Base-by-base conservation (phyloP, 805 yeast species). In the Torulaspora franciscae region DNA sequence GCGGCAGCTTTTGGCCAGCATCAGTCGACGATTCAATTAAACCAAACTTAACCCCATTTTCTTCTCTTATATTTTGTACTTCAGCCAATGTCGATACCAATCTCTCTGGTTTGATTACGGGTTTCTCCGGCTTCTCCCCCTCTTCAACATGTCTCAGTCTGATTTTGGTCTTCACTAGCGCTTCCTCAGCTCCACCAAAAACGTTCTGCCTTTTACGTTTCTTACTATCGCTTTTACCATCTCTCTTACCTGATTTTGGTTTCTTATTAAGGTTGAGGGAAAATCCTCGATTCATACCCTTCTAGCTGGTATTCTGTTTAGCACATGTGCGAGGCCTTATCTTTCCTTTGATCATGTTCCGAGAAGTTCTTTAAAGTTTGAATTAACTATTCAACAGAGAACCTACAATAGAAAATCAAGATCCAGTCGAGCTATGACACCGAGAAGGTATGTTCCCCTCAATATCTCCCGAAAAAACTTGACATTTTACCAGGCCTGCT, bases 101-200 rank as follows among this genome's bases (percentile, higher is more conserved):
- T 8, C 14, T 32, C n/a, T 35, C 48, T 10, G 58, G 59, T 34
- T 52, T 49, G 6, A 57, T 57, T 2, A 52, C 45, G 25, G 52
- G 43, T 27, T 47, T 34, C 11, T 36, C 25, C 28, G 44, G 39
- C n/a, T 40, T 32, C 26, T 46, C 32, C n/a, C 40, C 43, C 25
- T 49, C 46, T 10, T 50, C 57, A n/a, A 56, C 47, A 46, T 55
- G 57, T 2, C 61, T 54, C 17, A 58, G 17, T 32, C 48, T 52
- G 22, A 56, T 54, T 37, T 49, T 51, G 24, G 48, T 42, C 23
- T 38, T 45, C 30, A 24, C 40, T 27, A 11, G 35, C 4, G 30
- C 33, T 10, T 23, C 28, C 32, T 26, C 46, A 11, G 36, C 46
- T n/a, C 47, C 55, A 19, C 56, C 53, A 39, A 59, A 57, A 3